These are phyloP conservation scores for Pichia sporocuriosa DNA, from an alignment of 805 yeast genomes.

Conservation along the genomic window DNA sequence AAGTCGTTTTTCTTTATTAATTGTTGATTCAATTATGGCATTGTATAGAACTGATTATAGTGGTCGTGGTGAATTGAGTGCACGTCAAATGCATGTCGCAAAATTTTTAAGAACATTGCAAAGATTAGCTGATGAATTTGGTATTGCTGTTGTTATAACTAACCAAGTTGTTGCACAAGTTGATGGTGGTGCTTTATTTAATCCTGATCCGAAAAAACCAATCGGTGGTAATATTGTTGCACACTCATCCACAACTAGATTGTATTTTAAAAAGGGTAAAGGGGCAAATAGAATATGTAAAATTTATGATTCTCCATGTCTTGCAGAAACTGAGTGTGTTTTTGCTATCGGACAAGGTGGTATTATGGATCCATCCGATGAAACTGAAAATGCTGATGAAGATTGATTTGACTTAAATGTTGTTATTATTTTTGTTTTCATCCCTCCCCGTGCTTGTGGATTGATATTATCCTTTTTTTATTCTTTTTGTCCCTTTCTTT, in stretches of 20 bases:
- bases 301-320: conserved; percentile 91
- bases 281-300: conserved; percentile 92
- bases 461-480: background rate
- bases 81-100: conserved; percentile 92
- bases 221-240: conserved; percentile 98
- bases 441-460: no score
- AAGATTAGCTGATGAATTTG: conserved; percentile 93
- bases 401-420: conserved; percentile 22
- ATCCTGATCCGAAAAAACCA: conserved; percentile 97
- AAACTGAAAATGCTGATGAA: conserved; percentile 41
- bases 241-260: conserved; percentile 90
- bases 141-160: conserved; percentile 91
- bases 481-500: background rate
- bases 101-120: conserved; percentile 87
- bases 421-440: background rate
- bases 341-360: conserved; percentile 97
- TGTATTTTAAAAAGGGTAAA: conserved; percentile 83
- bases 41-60: conserved; percentile 88
- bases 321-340: conserved; percentile 91
- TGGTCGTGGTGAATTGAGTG: conserved; percentile 93
- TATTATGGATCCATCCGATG: conserved; percentile 79
- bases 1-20: conserved; percentile 78
- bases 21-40: conserved; percentile 98
- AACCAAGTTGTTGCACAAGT: conserved; percentile 98
- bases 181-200: conserved; percentile 78